Conservation (phyloP, 108 stramenopile species). For the Cyclotella sp. region DNA sequence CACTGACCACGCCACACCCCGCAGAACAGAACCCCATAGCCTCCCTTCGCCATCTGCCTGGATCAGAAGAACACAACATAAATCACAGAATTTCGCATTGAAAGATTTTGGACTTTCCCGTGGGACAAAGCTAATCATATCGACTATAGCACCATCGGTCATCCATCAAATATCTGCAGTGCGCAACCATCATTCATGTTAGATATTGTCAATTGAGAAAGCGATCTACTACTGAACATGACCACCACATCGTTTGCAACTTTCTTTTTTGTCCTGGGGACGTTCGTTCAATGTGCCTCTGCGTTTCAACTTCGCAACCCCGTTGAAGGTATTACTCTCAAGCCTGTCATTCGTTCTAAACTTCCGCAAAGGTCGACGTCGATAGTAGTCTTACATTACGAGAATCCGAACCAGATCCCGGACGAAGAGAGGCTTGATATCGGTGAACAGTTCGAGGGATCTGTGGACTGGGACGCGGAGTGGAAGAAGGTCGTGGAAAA, state of each 20-base stretch:
- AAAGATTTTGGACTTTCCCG: no score
- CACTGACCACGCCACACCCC: no score
- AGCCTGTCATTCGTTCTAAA: not conserved
- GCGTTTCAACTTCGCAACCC: not conserved
- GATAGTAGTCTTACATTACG: not conserved
- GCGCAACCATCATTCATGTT: no score
- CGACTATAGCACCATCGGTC: no score
- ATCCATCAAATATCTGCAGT: no score
- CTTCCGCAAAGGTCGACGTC: not conserved
- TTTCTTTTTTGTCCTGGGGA: not conserved
- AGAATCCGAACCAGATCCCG: not conserved
- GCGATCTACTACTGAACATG: no score
- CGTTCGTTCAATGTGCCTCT: not conserved
- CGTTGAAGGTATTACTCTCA: not conserved
- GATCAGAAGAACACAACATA: no score
- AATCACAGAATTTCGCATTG: no score
- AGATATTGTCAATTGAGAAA: no score
- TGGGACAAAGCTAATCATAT: no score
- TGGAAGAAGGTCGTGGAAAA: conserved; percentile 53
- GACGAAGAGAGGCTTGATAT: not conserved
- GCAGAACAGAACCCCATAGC: no score
- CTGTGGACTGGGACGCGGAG: conserved; percentile 51
- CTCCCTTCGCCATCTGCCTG: no score
- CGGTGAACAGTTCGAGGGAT: not conserved
- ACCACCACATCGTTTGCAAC: not conserved